Evolutionary conservation across 257 asterid genomes (phyloP), one percentile per base, ranked within the genome.

Genomic region (Nicotiana undulata): DNA sequence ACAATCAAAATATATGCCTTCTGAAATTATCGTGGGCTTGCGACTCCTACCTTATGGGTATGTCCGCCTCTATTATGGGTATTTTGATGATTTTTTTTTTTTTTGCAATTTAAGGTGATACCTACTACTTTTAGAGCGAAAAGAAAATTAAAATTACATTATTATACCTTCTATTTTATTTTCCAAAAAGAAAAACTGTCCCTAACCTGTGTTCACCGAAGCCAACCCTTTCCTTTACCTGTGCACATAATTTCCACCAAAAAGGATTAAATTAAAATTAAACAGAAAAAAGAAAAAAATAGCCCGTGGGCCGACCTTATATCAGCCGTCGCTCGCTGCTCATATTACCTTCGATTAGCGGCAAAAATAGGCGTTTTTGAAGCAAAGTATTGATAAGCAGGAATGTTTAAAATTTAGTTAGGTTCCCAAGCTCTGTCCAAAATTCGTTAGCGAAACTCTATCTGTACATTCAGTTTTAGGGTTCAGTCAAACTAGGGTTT

Each of bases 401-500:
- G 6, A 44, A 15, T 29, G 31, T 68, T 40, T 68, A 68, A 18
- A 68, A n/a, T 37, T 67, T 37, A 51, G 29, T 17, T 34, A 66
- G 51, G 8, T 66, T 46, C 34, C 24, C n/a, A 8, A 40, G 17
- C 75, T 1, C 52, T 17, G 53, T 12, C 9, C 18, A 13, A 10
- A 66, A 34, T 65, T 64, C 18, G 52, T 66, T 66, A 32, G 52
- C 22, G 12, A 66, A 68, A 26, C 22, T 17, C 32, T 70, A 70
- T 70, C 58, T 40, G 11, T 44, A 12, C 29, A 15, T 49, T 46
- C 60, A 24, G 37, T 26, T 72, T 72, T 24, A 24, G 60, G 78
- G 60, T 49, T 70, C 77, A 70, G 77, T 34, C 10, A 66, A 63
- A 6, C 51, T 82, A 85, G 88, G 82, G 85, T 75, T 82, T 75